Evolutionary conservation across 2,329 filamentous ascomycete genomes (phyloP), one percentile per base, ranked within the genome.

Genomic region (Colletotrichum zoysiae): DNA sequence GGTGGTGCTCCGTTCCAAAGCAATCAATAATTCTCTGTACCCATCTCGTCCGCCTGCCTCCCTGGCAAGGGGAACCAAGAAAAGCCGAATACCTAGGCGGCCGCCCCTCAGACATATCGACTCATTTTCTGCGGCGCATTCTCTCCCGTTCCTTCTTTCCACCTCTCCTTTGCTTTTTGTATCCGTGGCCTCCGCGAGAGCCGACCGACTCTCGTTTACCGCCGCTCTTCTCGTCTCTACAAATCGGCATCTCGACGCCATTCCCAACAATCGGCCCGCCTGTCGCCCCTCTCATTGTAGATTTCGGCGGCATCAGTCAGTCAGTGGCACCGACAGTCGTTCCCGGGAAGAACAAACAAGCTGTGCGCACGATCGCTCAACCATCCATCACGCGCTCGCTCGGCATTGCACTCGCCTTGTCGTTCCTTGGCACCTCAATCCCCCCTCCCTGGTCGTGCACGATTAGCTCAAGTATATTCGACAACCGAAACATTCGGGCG

Each of bases 401-500:
- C 33, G 35, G 58, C 42, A 38, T 46, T 58, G 64, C 60, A 38
- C 51, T 44, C 55, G 33, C 33, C 33, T 14, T 23, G 33, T n/a
- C 53, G 38, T 40, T n/a, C 44, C 58, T 48, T 63, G 30, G 51
- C 23, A 40, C 20, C 53, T 44, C 18, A 35, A 38, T n/a, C 14
- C 18, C 38, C 48, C 59, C 33, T 35, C 6, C 65, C 14, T n/a
- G 50, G 6, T 33, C 33, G 53, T 44, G 56, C 57, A 33, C 63
- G 58, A 30, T 38, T 30, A 53, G 48, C 26, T 18, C 26, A 40
- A 53, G 53, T 51, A 38, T 53, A 26, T 55, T 42, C 69, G 26
- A 69, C 30, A 55, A 71, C 64, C 59, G 53, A 71, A 69, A 60
- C 59, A 69, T 33, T 67, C 65, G 65, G 55, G 59, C 65, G 59